phyloP scores from a whole-genome alignment of 2,329 filamentous ascomycete species.

The Fusarium nygamai region DNA sequence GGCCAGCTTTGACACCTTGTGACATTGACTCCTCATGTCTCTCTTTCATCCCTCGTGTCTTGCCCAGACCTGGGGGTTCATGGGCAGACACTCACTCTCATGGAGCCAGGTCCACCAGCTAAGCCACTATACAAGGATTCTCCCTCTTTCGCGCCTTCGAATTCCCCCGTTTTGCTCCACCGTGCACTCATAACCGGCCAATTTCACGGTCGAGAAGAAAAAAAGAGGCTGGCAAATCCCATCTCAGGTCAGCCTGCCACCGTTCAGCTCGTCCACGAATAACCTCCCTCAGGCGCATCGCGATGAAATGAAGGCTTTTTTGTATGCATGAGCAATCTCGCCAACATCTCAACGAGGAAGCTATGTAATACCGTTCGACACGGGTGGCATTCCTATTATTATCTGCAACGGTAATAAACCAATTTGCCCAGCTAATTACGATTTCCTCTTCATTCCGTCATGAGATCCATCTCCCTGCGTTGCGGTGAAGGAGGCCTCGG shows the following conservation, averaged over 20 bases:
- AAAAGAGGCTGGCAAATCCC: constrained; percentile 28
- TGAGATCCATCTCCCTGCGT: constrained; percentile 33
- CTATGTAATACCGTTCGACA: constrained; percentile 16
- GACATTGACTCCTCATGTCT: background rate
- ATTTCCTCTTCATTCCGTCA: constrained; percentile 31
- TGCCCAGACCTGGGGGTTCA: constrained; percentile 19
- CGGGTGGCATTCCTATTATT: constrained; percentile 31
- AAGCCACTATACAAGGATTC: constrained; percentile 40
- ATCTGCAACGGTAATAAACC: constrained; percentile 30
- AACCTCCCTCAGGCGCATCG: constrained; percentile 8
- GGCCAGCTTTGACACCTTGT: background rate
- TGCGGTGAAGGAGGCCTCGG: constrained; percentile 28
- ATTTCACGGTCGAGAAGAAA: constrained; percentile 33
- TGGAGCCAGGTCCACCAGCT: constrained; percentile 22
- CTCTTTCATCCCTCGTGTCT: constrained; percentile 29
- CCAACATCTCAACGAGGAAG: constrained; percentile 17
- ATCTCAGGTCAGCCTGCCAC: constrained; percentile 23
- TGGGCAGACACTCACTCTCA: constrained; percentile 13
- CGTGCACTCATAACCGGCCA: constrained; percentile 19
- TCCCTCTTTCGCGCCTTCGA: constrained; percentile 32
- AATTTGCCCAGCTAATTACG: constrained; percentile 41
- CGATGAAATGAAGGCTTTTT: constrained; percentile 16
- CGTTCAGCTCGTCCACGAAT: constrained; percentile 26
- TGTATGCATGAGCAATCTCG: constrained; percentile 35
- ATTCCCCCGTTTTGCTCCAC: constrained; percentile 35